Base-by-base conservation (phyloP, 1,284 basidiomycete species). In the Trichosporon coremiiforme region DNA sequence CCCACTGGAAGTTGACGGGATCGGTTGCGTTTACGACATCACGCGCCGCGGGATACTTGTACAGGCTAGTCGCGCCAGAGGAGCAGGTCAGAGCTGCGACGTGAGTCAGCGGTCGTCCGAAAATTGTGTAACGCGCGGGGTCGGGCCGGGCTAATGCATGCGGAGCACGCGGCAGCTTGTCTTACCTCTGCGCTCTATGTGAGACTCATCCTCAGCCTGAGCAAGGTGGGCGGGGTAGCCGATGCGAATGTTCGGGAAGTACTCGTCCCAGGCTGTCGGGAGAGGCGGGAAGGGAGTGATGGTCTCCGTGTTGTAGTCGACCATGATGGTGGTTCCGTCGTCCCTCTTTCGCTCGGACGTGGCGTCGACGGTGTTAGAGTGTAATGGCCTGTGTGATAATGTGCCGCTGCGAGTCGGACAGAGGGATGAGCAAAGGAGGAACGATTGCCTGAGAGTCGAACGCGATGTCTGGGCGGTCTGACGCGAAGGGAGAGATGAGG, bases 1-100 rank as follows among this genome's bases (percentile, higher is more conserved):
- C 88, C 93, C 93, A 94, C 65, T 87, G 84, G 77, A 94, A 88
- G 62, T 86, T 87, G 75, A 93, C 78, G 0, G 88, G 84, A 25
- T 87, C 77, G 67, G 87, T 84, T 6, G 87, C 86, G 74, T 89
- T 85, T 74, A 93, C 75, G 35, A 83, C 83, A 68, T 86, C 82
- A 25, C 87, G 86, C 33, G 86, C 83, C 13, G 86, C 84, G 2
- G 93, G 92, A 31, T 85, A 85, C 68, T 83, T 85, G 85, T 93
- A 93, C 73, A 94, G 89, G 60, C 74, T 76, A 55, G 63, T n/a
- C 57, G 57, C 57, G 31, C 57, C 57, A 62, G 57, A 62, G 29
- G 29, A 31, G n/a, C 57, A 62, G 57, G 57, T 62, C 57, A 62
- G 31, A 62, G 57, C 57, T 22, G 66, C 5, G 29, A 6, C 25